phyloP scores from a whole-genome alignment of 2,329 filamentous ascomycete species.

The Fusarium sp. region DNA sequence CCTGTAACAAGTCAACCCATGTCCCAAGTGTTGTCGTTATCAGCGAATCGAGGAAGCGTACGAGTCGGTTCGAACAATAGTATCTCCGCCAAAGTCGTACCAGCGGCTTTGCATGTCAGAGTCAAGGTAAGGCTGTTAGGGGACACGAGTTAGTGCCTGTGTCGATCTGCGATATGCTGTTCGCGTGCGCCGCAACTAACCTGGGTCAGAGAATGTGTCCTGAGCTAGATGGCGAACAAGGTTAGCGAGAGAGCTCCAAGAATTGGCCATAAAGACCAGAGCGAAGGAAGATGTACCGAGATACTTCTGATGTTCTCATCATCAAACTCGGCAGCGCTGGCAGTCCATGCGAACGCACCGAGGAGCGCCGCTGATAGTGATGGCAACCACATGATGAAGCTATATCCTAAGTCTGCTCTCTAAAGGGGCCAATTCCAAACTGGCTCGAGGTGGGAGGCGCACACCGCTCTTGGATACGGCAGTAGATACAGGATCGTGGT shows the following conservation, averaged over 20 bases:
- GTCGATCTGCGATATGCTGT: constrained; percentile 23
- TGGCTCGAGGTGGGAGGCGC: constrained; percentile 37
- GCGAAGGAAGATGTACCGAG: constrained; percentile 54
- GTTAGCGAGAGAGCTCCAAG: constrained; percentile 36
- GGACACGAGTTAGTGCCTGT: constrained; percentile 41
- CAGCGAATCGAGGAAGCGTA: constrained; percentile 56
- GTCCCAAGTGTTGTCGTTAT: constrained; percentile 20
- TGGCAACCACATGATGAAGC: constrained; percentile 61
- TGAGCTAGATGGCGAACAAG: constrained; percentile 67
- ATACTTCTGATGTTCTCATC: constrained; percentile 64
- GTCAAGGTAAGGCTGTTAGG: constrained; percentile 87
- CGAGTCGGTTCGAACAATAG: constrained; percentile 81
- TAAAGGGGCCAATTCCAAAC: constrained; percentile 37
- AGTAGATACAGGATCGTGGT: constrained; percentile 2
- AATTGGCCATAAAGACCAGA: not conserved
- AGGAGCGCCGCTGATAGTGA: constrained; percentile 62
- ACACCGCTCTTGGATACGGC: constrained; percentile 39
- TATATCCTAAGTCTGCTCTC: constrained; percentile 32
- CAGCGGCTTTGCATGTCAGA: constrained; percentile 98
- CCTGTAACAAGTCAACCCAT: constrained; percentile 59
- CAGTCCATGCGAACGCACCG: constrained; percentile 64
- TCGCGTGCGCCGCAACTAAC: constrained; percentile 64
- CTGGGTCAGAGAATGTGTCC: constrained; percentile 86
- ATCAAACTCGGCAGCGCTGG: constrained; percentile 62
- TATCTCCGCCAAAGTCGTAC: constrained; percentile 99